A percentile compares a stretch with the other conserved stretches of the same genome.
Conservation (phyloP, 2,329 filamentous ascomycete genomes). For the Fusarium pseudoanthophilum region DNA sequence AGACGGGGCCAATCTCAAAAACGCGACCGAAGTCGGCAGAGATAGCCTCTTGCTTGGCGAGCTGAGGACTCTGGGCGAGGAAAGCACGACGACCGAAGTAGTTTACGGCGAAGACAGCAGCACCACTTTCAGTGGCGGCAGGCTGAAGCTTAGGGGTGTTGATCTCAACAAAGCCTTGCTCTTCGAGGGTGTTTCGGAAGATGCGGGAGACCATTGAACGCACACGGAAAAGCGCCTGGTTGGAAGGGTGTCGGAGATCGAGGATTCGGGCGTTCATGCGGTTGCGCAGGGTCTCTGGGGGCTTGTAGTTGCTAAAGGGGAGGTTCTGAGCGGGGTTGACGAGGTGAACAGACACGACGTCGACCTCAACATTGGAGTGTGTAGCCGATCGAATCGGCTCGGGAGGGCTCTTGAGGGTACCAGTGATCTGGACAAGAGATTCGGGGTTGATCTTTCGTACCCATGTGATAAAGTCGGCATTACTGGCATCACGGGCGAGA, state of each 20-base stretch:
- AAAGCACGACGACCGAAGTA: constrained; percentile 92
- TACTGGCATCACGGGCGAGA: constrained; percentile 57
- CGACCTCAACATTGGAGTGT: constrained; percentile 80
- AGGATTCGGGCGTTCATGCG: constrained; percentile 83
- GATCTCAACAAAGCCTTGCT: constrained; percentile 87
- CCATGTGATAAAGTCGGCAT: constrained; percentile 84
- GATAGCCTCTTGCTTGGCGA: constrained; percentile 93
- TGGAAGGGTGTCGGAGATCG: constrained; percentile 85
- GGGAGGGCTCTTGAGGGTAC: constrained; percentile 76
- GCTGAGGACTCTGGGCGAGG: constrained; percentile 88
- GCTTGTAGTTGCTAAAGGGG: constrained; percentile 66
- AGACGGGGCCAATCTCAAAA: constrained; percentile 78
- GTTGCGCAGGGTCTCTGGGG: constrained; percentile 73
- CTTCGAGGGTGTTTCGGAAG: constrained; percentile 81
- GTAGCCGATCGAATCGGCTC: constrained; percentile 80
- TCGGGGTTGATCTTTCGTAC: constrained; percentile 84
- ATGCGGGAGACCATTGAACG: constrained; percentile 82
- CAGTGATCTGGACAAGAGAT: constrained; percentile 80
- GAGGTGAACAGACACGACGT: constrained; percentile 67
- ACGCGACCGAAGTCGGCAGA: constrained; percentile 89
- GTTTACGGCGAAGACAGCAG: constrained; percentile 90
- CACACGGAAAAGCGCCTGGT: constrained; percentile 88
- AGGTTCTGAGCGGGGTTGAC: constrained; percentile 62
- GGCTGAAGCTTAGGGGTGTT: constrained; percentile 93
- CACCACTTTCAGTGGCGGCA: constrained; percentile 88